Base-by-base conservation (phyloP, 805 yeast species). In the Candida loeiensis region DNA sequence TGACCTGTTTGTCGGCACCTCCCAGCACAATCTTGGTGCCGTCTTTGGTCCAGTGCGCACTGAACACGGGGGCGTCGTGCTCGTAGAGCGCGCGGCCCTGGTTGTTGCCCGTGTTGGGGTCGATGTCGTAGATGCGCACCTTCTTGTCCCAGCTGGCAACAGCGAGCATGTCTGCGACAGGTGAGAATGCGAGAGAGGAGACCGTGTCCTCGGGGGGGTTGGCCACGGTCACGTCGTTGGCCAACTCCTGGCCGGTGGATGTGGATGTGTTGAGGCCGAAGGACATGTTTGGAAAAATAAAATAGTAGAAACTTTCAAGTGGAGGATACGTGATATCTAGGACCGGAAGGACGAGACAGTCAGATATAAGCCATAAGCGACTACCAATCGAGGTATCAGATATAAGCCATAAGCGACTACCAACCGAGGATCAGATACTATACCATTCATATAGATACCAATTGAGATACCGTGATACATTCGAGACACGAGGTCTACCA, bases 111-210 rank as follows among this genome's bases (percentile, higher is more conserved):
- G 76, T 74, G 39, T 74, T 70, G 31, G 81, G 73, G 57, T 71
- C 76, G 13, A 90, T 79, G 61, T 93, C 98, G 71, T 93, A 93
- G 40, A 93, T 82, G 45, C 98, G 76, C 30, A 88, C 96, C 58
- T 88, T 89, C 53, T 84, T 85, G 64, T 93, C 99, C 99, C 99
- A 93, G 13, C 95, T 82, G 13, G 95, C 76, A 3, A 80, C 93
- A 3, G 95, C 78, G 44, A 93, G 60, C 43, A 79, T 71, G 49
- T 93, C 96, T 14, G 84, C 91, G 48, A 74, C 85, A 12, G 98
- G 87, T 9, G 96, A 85, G 64, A 91, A 93, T 14, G 88, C 71
- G 41, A 93, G 59, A 50, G 86, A 95, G 3, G 90, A 75, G 13
- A 93, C 74, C 2, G 96, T 82, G 59, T 93, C 99, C 46, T 86